Evolutionary conservation across 306 rosid species (phyloP), one percentile per base, ranked within the genome.

Genomic region (Amphicarpaea edgeworthii): DNA sequence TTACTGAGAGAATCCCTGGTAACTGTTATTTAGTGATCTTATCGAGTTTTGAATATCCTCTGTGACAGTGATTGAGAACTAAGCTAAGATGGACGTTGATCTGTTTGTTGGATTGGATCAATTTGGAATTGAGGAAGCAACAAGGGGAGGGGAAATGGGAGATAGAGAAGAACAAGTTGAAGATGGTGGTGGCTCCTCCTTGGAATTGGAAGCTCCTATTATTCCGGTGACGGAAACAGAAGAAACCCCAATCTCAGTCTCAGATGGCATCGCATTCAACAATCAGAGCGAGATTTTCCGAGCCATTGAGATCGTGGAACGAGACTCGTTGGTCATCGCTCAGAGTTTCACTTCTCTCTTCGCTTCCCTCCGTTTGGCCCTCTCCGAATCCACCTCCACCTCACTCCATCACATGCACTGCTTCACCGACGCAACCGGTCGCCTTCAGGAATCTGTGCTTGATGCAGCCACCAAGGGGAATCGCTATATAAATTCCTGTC

Each of bases 391-490:
- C 17, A 92, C 96, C 15, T 12, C 85, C 55, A 89, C 86, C 81
- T 88, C 98, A 2, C 87, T 92, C 37, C 89, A 89, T 75, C 97
- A 95, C 73, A 85, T 95, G 85, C 86, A 83, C 10, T 95, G 97
- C 72, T 95, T 95, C 64, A 57, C 80, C 63, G 96, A 95, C 20
- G 97, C 97, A 1, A 84, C 97, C 49, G 97, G 96, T 77, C 91
- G 88, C 73, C 97, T 92, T 84, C 99, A 95, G 68, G 97, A 95
- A 88, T 92, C 97, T 14, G 96, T 95, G 75, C 96, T 92, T 78
- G 96, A 95, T 83, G 90, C 91, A 16, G 91, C 93, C 58, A 84
- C 90, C 4, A 92, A 89, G 84, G 97, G 98, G 28, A 92, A 89
- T 59, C 88, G 93, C 1, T 90, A 90, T 83, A 88, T 92, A 23